A percentile compares a stretch with the other conserved stretches of the same genome.
phyloP scores from a whole-genome alignment of 2,329 filamentous ascomycete genomes.

The Diaporthe sp. region DNA sequence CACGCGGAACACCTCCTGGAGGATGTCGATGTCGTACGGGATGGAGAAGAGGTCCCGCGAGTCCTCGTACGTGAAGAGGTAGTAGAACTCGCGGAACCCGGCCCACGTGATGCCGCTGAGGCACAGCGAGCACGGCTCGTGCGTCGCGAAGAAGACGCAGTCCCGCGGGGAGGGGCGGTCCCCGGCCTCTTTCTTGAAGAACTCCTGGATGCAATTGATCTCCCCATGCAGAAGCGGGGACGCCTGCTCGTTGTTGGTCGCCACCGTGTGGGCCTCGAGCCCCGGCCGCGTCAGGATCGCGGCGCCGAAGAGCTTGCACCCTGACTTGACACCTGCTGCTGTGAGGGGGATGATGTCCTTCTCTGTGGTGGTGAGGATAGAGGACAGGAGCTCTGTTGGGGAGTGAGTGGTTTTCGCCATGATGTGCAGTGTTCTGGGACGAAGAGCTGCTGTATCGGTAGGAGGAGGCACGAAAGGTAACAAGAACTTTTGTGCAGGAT shows the following conservation, averaged over 20 bases:
- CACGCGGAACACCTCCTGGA: conserved; percentile 69
- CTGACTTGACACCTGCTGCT: conserved; percentile 61
- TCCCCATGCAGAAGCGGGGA: conserved; percentile 70
- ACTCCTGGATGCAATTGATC: conserved; percentile 72
- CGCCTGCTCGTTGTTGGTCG: conserved; percentile 68
- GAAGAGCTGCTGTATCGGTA: neutral
- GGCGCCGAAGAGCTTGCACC: conserved; percentile 70
- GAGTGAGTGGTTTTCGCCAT: conserved; percentile 44
- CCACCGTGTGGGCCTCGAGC: conserved; percentile 61
- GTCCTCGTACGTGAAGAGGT: conserved; percentile 72
- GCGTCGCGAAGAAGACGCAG: conserved; percentile 71
- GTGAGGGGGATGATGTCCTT: conserved; percentile 66
- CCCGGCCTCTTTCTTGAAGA: conserved; percentile 57
- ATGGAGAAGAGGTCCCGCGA: conserved; percentile 69
- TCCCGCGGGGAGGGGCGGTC: conserved; percentile 46
- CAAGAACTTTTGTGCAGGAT: neutral
- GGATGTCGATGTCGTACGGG: conserved; percentile 70
- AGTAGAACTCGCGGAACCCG: conserved; percentile 70
- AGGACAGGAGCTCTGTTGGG: conserved; percentile 53
- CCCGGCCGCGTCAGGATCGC: conserved; percentile 62
- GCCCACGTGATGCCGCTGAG: conserved; percentile 71
- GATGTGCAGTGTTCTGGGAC: conserved; percentile 5
- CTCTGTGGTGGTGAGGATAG: conserved; percentile 60
- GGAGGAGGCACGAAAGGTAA: neutral
- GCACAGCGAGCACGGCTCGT: conserved; percentile 72